Evolutionary conservation across 345 rosid species (phyloP).

Genomic region (Aquilaria sinensis): DNA sequence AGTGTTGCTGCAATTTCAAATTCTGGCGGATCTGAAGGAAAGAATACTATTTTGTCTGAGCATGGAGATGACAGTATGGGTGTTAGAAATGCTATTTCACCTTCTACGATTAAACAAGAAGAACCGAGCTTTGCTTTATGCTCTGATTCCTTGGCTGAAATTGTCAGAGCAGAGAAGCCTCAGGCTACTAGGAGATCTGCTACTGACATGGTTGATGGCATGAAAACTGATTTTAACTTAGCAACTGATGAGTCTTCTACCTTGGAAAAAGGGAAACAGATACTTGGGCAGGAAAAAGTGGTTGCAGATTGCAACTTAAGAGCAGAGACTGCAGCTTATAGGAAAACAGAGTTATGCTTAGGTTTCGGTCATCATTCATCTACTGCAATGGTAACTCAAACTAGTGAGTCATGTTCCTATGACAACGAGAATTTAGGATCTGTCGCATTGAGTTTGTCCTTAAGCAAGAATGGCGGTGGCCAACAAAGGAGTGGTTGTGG

Average conservation of each 20-base stretch:
- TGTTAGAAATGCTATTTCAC: slow-evolving; percentile 8
- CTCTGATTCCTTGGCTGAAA: slow-evolving; percentile 23
- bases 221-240: slow-evolving; percentile 25
- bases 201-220: slow-evolving; percentile 7
- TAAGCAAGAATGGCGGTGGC: slow-evolving; percentile 33
- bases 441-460: slow-evolving; percentile 43
- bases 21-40: slow-evolving; percentile 24
- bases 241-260: slow-evolving; percentile 18
- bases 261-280: slow-evolving; percentile 15
- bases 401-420: slow-evolving; percentile 19
- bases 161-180: slow-evolving; percentile 19
- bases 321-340: slow-evolving; percentile 16
- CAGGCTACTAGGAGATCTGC: slow-evolving; percentile 17
- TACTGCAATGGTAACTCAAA: slow-evolving; percentile 17
- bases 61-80: slow-evolving; percentile 15
- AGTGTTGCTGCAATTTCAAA: slow-evolving; percentile 14
- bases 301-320: slow-evolving; percentile 21
- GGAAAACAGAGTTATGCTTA: slow-evolving; percentile 28
- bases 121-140: slow-evolving; percentile 17
- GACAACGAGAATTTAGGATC: slow-evolving; percentile 23
- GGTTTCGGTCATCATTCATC: slow-evolving; percentile 17
- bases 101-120: slow-evolving; percentile 27
- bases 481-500: slow-evolving; percentile 15
- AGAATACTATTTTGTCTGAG: slow-evolving; percentile 6
- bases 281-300: slow-evolving; percentile 15